Conservation (phyloP, 2,329 filamentous ascomycete genomes). For the Sporothrix pseudoabietina region DNA sequence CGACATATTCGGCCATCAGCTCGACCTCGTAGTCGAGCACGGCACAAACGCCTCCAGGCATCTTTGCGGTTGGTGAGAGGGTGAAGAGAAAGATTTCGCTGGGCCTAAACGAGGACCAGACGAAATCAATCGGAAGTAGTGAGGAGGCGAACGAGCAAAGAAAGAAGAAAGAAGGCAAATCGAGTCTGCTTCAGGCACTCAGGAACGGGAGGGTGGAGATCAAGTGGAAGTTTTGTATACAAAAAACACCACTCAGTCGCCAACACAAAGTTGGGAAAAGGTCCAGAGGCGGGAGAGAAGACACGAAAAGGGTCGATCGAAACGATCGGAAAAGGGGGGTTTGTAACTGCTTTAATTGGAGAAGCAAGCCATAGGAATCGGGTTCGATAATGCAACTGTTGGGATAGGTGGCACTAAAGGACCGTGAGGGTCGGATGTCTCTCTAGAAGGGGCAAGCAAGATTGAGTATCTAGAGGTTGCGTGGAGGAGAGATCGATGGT, state of each 20-base stretch:
- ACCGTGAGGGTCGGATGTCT: background rate
- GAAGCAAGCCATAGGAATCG: slow-evolving; percentile 43
- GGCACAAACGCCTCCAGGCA: slow-evolving; percentile 83
- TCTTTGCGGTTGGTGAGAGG: slow-evolving; percentile 46
- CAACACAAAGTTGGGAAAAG: background rate
- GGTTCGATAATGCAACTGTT: slow-evolving; percentile 1
- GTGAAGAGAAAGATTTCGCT: slow-evolving; percentile 38
- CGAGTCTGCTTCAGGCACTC: slow-evolving; percentile 48
- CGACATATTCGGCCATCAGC: slow-evolving; percentile 91
- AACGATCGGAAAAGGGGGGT: slow-evolving; percentile 28
- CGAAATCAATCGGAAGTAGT: slow-evolving; percentile 11
- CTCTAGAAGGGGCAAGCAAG: background rate
- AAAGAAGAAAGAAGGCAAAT: slow-evolving; percentile 28
- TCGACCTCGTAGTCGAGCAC: slow-evolving; percentile 97
- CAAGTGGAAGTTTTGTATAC: slow-evolving; percentile 33
- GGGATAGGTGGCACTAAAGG: slow-evolving; percentile 6
- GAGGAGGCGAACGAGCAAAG: slow-evolving; percentile 14
- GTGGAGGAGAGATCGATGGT: background rate
- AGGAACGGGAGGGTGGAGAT: slow-evolving; percentile 37
- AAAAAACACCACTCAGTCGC: slow-evolving; percentile 38
- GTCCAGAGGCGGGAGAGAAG: slow-evolving; percentile 40
- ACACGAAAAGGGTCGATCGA: slow-evolving; percentile 34
- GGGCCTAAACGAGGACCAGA: slow-evolving; percentile 19
- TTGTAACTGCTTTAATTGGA: slow-evolving; percentile 29
- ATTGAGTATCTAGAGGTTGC: background rate